These are phyloP conservation scores for Chaetomium tenue DNA, from an alignment of 495 filamentous ascomycete species.

Conservation along the genomic window DNA sequence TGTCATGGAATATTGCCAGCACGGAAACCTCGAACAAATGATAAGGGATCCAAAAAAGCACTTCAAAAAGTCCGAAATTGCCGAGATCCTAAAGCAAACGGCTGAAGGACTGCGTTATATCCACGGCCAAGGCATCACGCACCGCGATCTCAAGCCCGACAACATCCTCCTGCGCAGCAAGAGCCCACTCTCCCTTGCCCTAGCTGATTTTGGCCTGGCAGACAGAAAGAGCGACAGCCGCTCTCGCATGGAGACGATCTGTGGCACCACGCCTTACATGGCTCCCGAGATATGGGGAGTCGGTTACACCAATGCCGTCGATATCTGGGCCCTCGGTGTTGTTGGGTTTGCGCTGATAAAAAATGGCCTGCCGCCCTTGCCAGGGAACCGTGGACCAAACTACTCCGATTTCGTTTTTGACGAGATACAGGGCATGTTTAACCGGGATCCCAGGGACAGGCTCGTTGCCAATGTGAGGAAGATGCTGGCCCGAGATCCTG, in stretches of 20 bases:
- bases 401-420: background rate
- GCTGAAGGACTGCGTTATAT: conserved; percentile 3
- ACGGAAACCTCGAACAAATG: background rate
- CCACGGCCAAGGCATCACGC: background rate
- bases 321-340: background rate
- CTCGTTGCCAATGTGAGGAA: background rate
- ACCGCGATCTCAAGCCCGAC: conserved; percentile 7
- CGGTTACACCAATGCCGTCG: background rate
- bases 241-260: background rate
- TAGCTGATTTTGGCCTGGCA: conserved; percentile 11
- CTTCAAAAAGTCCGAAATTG: background rate
- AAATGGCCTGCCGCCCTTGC: background rate
- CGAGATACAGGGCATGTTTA: background rate
- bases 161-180: conserved; percentile 14
- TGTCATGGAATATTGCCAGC: conserved; percentile 10
- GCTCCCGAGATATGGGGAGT: background rate
- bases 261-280: background rate
- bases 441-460: too few relatives aligned
- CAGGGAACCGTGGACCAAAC: background rate
- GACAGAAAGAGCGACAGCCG: background rate
- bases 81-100: background rate
- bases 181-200: background rate
- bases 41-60: background rate
- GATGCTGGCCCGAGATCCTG: background rate
- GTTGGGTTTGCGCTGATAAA: background rate